phyloP scores from a whole-genome alignment of 2,329 filamentous ascomycete species.

The Exophiala phaeomuriformis region DNA sequence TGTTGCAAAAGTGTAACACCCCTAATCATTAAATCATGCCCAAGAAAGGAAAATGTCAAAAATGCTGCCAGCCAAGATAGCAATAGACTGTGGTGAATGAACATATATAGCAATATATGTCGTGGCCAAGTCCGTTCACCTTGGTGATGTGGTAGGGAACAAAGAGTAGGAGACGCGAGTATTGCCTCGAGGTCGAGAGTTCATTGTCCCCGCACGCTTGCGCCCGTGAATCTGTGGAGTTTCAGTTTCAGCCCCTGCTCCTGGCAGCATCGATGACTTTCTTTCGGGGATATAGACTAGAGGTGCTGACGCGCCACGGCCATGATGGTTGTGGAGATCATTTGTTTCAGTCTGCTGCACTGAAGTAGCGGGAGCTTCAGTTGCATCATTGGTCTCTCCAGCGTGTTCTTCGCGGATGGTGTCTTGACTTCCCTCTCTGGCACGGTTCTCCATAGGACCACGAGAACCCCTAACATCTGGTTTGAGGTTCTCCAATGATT shows the following conservation, averaged over 20 bases:
- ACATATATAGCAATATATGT: too few relatives aligned
- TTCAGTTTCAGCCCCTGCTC: not conserved
- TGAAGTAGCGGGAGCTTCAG: not conserved
- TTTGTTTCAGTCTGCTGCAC: not conserved
- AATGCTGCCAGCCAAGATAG: too few relatives aligned
- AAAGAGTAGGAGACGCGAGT: slow-evolving; percentile 40
- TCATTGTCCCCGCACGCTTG: slow-evolving; percentile 21
- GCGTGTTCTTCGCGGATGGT: slow-evolving; percentile 19
- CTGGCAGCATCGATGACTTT: slow-evolving; percentile 17
- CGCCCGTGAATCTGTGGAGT: slow-evolving; percentile 9
- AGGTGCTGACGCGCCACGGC: slow-evolving; percentile 17
- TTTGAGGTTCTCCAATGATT: slow-evolving; percentile 19
- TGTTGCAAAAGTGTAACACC: slow-evolving; percentile 6
- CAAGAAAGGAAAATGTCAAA: slow-evolving; percentile 2
- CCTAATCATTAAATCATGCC: slow-evolving; percentile 17
- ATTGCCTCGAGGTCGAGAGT: slow-evolving; percentile 18
- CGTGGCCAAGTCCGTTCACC: slow-evolving; percentile 1
- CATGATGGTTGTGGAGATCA: slow-evolving; percentile 7
- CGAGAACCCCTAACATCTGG: slow-evolving; percentile 11
- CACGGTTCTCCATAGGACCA: slow-evolving; percentile 4
- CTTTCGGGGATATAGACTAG: slow-evolving; percentile 20
- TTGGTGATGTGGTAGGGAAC: slow-evolving; percentile 30
- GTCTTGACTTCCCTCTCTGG: slow-evolving; percentile 20
- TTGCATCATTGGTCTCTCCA: not conserved
- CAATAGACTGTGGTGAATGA: too few relatives aligned